Evolutionary conservation across 192 early-diverging fungal species (phyloP), one percentile per base, ranked within the genome.

Genomic region (Backusella mclennaniae): DNA sequence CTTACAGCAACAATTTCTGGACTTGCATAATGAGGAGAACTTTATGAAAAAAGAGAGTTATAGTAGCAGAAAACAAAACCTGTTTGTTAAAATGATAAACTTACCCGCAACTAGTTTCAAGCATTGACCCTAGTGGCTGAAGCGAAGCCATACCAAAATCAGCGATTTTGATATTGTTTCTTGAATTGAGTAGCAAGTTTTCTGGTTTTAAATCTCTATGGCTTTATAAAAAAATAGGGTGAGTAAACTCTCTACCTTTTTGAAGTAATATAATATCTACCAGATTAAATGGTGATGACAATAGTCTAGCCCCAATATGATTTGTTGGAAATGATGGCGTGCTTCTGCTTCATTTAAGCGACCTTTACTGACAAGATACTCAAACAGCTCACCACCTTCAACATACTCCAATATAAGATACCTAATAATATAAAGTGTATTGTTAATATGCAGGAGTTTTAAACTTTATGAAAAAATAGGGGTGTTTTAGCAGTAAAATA

Each of bases 161-260:
- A 29, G 95, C 92, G 73, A 99, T 93, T 89, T 96, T 99, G 52
- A 99, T 89, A 72, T 87, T 88, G 44, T 87, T 77, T 0, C 88
- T 79, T 6, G 78, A 33, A 23, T 86, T 84, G 19, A 90, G 75
- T n/a, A 89, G 59, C 14, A 94, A 83, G 46, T 93, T 94, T 68
- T 95, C 94, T 2, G 93, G 93, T 82, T 99, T 99, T 21, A 99
- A 84, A 82, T 99, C 98, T 21, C 98, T 90, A 81, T 99, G 98
- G 8, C 81, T 79, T 73, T 79, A 33, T 33, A 33, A 69, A 6
- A 49, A 49, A 49, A 21, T 9, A 29, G 38, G 38, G 11, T 39
- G 38, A 39, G 11, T 39, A 12, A 39, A 33, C 38, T 39, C 9
- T 2, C 8, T 3, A 39, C 1, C 7, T 11, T 11, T 12, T 39